phyloP scores from a whole-genome alignment of 2,329 filamentous ascomycete genomes.

The Didymella keratinophila region DNA sequence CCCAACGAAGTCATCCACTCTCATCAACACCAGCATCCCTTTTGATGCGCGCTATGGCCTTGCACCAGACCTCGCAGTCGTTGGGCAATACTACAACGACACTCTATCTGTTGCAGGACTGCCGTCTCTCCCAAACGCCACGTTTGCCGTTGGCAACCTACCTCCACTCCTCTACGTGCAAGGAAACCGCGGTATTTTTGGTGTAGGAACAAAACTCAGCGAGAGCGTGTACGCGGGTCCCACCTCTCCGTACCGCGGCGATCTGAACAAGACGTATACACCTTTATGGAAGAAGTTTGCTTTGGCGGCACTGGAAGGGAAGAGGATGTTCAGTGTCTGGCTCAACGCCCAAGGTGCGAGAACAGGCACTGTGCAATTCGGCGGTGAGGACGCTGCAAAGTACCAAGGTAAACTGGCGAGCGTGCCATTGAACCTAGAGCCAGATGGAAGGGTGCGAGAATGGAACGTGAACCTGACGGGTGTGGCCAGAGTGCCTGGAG shows the following conservation, averaged over 20 bases:
- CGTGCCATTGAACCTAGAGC: not conserved
- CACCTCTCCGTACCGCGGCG: not conserved
- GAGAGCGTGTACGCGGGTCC: slow-evolving; percentile 1
- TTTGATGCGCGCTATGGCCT: slow-evolving; percentile 26
- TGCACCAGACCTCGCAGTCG: slow-evolving; percentile 22
- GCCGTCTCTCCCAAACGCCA: not conserved
- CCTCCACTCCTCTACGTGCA: slow-evolving; percentile 11
- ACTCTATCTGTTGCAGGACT: slow-evolving; percentile 5
- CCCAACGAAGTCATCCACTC: not conserved
- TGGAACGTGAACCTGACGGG: slow-evolving; percentile 7
- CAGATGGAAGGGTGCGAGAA: not conserved
- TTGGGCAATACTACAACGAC: slow-evolving; percentile 27
- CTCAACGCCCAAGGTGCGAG: slow-evolving; percentile 5
- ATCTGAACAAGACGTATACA: slow-evolving; percentile 1
- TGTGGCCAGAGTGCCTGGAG: not conserved
- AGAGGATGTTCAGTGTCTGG: slow-evolving; percentile 3
- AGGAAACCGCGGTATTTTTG: slow-evolving; percentile 24
- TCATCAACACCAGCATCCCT: not conserved
- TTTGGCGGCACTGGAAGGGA: not conserved
- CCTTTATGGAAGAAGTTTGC: slow-evolving; percentile 2
- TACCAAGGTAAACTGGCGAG: not conserved
- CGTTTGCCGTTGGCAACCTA: slow-evolving; percentile 19
- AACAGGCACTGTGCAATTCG: slow-evolving; percentile 1
- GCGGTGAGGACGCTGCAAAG: not conserved
- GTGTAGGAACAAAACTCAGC: slow-evolving; percentile 14